Conservation (phyloP, 1,139 yeast genomes). For the Petasospora rhodanensis region DNA sequence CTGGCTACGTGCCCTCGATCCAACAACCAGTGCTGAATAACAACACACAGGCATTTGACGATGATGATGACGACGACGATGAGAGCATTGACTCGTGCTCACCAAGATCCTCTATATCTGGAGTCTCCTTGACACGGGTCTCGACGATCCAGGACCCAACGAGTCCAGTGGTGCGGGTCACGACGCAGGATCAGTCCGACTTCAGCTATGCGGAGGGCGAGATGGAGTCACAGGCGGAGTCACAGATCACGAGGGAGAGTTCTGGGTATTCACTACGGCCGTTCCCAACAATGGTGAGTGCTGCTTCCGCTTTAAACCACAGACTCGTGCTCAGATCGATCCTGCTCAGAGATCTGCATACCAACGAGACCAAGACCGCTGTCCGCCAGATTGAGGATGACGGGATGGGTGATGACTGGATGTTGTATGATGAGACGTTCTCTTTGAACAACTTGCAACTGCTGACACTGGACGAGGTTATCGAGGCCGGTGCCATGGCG, state of each 20-base stretch:
- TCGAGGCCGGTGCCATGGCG: constrained; percentile 26
- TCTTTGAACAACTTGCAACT: constrained; percentile 33
- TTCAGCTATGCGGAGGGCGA: constrained; percentile 4
- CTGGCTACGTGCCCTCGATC: constrained; percentile 11
- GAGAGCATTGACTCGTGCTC: constrained; percentile 9
- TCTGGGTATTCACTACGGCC: constrained; percentile 9
- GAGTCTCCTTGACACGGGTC: constrained; percentile 11
- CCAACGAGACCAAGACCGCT: constrained; percentile 20
- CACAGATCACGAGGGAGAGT: constrained; percentile 6
- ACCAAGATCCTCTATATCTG: constrained; percentile 3
- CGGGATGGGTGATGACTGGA: constrained; percentile 34
- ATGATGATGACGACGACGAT: constrained; percentile 4
- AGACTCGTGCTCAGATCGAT: constrained; percentile 19
- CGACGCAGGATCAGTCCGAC: constrained; percentile 3
- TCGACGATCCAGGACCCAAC: constrained; percentile 9
- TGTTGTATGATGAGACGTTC: constrained; percentile 33
- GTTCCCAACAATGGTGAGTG: constrained; percentile 14
- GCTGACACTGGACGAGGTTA: constrained; percentile 30
- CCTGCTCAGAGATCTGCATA: constrained; percentile 17
- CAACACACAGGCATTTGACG: not conserved
- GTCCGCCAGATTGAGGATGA: constrained; percentile 25
- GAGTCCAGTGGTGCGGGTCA: constrained; percentile 7
- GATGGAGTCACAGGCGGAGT: constrained; percentile 3
- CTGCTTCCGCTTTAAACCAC: constrained; percentile 9
- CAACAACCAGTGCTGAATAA: too few relatives aligned